Base-by-base conservation (phyloP, 768 basidiomycete genomes). In the Pseudohyphozyma bogoriensis region DNA sequence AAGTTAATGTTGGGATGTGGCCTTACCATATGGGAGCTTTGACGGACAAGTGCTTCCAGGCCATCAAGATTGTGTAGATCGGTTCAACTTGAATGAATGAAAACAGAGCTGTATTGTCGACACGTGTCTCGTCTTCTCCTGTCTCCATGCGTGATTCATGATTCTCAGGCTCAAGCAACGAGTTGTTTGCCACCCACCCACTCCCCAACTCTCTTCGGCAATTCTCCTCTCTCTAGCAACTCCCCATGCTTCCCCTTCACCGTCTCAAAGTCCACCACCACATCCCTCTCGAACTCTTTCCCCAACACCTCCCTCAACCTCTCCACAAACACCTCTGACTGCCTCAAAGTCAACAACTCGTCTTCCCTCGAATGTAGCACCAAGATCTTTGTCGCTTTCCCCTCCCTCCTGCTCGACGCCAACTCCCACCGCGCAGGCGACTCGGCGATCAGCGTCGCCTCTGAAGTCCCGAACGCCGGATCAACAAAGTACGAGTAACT, bases 281-380 rank as follows among this genome's bases (percentile, higher is more conserved):
- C 44, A 11, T 33, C 36, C 28, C 29, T 31, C 35, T 37, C 51
- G n/a, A 49, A 39, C 24, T 29, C 51, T 1, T 33, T 16, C 36
- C 28, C 9, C 44, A 51, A 32, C 13, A 59, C 29, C 33, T 24
- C 33, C 51, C 28, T 55, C 26, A 70, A 8, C 50, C 55, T 49
- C 13, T 58, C 54, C 11, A 61, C 49, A 58, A 67, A 66, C 16
- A 52, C 12, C 16, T 59, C 22, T 29, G 66, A 61, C 58, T 71
- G 70, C 37, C 55, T 33, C 28, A 62, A 37, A 12, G 53, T 59
- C 18, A 71, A 50, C 28, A 71, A 55, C 50, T 71, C 70, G 47
- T 71, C 70, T 40, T 63, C 57, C 40, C 31, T 49, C 31, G 68
- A 67, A 44, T 69, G 68, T 2, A 69, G 62, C n/a, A 71, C 63